Percentiles rank a stretch among this genome's conserved stretches.
Evolutionary conservation across 1,284 basidiomycete genomes (phyloP).

Genomic region (Rhodotorula mucilaginosa): DNA sequence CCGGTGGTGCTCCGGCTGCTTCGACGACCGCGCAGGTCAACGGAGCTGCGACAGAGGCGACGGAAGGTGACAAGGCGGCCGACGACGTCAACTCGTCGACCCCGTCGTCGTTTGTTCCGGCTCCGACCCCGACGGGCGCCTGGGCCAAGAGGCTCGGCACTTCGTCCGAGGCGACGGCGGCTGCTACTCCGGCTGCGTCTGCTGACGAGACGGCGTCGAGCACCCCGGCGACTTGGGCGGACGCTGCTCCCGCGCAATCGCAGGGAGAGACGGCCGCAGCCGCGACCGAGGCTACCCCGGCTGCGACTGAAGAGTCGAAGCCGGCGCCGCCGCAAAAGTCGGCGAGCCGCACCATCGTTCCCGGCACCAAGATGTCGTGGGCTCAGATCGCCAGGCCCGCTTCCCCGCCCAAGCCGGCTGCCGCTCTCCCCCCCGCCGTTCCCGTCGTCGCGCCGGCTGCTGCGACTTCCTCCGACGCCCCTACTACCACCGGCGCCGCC

Average conservation of each 20-base stretch:
- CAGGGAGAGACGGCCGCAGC: neutral
- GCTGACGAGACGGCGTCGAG: conserved; percentile 8
- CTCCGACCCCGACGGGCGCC: conserved; percentile 24
- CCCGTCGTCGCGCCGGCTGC: conserved; percentile 11
- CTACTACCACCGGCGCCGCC: neutral
- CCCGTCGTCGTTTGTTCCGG: conserved; percentile 31
- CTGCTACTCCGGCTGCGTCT: conserved; percentile 5
- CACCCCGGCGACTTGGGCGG: conserved; percentile 21
- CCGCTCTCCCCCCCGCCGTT: conserved; percentile 20
- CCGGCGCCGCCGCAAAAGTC: conserved; percentile 18
- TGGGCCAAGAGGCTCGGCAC: conserved; percentile 26
- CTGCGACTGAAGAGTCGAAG: conserved; percentile 1
- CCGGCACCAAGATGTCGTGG: conserved; percentile 41
- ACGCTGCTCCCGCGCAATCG: conserved; percentile 17
- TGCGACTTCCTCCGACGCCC: conserved; percentile 5
- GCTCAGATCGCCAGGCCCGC: conserved; percentile 42
- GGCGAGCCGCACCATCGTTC: conserved; percentile 31
- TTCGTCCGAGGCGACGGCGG: neutral
- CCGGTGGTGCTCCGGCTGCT: neutral
- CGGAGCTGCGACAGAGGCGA: conserved; percentile 10
- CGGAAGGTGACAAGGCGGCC: neutral
- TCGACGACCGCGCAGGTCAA: conserved; percentile 16
- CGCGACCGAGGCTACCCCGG: conserved; percentile 1
- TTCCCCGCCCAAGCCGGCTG: conserved; percentile 37
- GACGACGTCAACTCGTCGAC: conserved; percentile 27